Evolutionary conservation across 495 filamentous ascomycete species (phyloP).

Genomic region (Aspergillus asperescens): DNA sequence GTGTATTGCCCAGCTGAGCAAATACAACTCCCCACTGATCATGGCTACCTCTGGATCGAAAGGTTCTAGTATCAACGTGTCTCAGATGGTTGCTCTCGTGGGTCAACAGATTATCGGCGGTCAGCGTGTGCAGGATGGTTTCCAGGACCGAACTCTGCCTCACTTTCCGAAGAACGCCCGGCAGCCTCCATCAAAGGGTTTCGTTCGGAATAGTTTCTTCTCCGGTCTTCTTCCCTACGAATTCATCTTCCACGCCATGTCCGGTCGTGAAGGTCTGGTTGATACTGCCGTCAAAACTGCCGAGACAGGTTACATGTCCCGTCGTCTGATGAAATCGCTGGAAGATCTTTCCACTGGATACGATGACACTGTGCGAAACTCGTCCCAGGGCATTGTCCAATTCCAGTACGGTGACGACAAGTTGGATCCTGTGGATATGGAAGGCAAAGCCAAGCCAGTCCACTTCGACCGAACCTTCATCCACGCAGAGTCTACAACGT

Average conservation of each 20-base stretch:
- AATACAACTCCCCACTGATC: slow-evolving; percentile 86
- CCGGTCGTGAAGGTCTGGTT: slow-evolving; percentile 94
- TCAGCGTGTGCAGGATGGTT: slow-evolving; percentile 89
- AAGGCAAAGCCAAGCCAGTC: slow-evolving; percentile 87
- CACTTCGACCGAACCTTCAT: slow-evolving; percentile 89
- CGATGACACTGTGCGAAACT: slow-evolving; percentile 90
- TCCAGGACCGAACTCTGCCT: slow-evolving; percentile 89
- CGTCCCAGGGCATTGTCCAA: slow-evolving; percentile 77
- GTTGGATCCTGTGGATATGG: slow-evolving; percentile 95
- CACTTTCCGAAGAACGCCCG: slow-evolving; percentile 93
- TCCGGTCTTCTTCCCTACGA: slow-evolving; percentile 84
- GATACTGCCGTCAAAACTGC: slow-evolving; percentile 99
- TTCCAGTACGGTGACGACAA: slow-evolving; percentile 96
- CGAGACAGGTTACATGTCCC: slow-evolving; percentile 98
- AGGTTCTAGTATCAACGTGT: slow-evolving; percentile 94
- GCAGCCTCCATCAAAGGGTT: slow-evolving; percentile 88
- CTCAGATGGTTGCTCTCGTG: slow-evolving; percentile 96
- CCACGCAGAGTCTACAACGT: slow-evolving; percentile 73
- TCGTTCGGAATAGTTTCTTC: slow-evolving; percentile 96
- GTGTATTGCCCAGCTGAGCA: slow-evolving; percentile 84
- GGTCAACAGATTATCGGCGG: slow-evolving; percentile 97
- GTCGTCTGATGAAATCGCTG: slow-evolving; percentile 94
- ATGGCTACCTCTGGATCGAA: slow-evolving; percentile 98
- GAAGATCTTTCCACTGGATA: slow-evolving; percentile 91
- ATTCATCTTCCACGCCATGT: slow-evolving; percentile 98